Evolutionary conservation across 306 rosid species (phyloP).

Genomic region (Carpinus viminea): DNA sequence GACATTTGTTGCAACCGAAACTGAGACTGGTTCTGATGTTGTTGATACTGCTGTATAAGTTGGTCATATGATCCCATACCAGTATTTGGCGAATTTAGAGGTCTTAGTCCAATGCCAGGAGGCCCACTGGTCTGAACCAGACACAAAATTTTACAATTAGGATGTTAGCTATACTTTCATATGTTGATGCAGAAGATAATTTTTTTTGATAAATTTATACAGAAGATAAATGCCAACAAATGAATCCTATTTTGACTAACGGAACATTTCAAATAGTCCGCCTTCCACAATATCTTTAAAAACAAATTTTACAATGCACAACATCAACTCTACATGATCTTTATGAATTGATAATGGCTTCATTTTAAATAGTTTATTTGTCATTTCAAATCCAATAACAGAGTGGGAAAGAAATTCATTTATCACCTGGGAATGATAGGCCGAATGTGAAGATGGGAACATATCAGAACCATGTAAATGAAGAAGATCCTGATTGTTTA

Average conservation of each 20-base stretch:
- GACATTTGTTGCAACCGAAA: constrained; percentile 89
- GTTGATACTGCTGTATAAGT: constrained; percentile 88
- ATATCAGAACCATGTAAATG: constrained; percentile 90
- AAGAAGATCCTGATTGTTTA: constrained; percentile 88
- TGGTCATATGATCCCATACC: constrained; percentile 89
- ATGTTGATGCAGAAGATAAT: neutral
- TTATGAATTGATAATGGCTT: neutral
- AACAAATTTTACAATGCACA: neutral
- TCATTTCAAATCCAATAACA: neutral
- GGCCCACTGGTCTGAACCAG: constrained; percentile 78
- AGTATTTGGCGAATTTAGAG: constrained; percentile 76
- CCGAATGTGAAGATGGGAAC: constrained; percentile 82
- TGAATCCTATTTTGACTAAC: neutral
- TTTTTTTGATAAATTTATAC: neutral
- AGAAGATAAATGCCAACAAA: neutral
- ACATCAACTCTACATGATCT: neutral
- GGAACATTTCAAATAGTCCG: neutral
- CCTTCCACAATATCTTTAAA: neutral
- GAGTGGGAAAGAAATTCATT: neutral
- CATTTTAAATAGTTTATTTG: neutral
- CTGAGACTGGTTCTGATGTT: constrained; percentile 81
- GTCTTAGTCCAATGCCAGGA: constrained; percentile 95
- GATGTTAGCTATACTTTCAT: constrained; percentile 23
- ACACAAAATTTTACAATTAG: constrained; percentile 13
- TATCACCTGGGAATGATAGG: constrained; percentile 88